phyloP scores from a whole-genome alignment of 139 green algal genomes.

The Chlamydomonas schloesseri region DNA sequence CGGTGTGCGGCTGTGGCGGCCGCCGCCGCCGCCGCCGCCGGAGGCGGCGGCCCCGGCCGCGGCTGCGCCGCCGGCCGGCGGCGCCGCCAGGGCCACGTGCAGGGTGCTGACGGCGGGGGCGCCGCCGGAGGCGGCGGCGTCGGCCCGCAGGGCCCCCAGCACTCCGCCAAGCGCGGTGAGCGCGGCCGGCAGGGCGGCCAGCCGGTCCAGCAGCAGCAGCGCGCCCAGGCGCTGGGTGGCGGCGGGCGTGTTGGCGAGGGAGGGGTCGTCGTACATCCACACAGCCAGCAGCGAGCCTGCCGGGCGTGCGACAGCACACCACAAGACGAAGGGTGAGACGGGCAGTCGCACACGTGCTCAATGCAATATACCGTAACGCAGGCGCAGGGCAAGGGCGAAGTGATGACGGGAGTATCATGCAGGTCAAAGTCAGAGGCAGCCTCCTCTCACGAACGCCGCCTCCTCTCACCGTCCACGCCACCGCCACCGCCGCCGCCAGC shows the following conservation, averaged over 20 bases:
- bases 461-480: too few species aligned
- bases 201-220: slow-evolving; percentile 36
- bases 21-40: not conserved
- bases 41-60: not conserved
- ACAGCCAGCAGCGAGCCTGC: slow-evolving; percentile 48
- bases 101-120: slow-evolving; percentile 12
- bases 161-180: slow-evolving; percentile 2
- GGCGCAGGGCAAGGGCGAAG: too few species aligned
- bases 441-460: too few species aligned
- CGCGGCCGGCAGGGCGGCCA: not conserved
- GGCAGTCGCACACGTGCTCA: too few species aligned
- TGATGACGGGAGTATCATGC: too few species aligned
- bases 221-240: slow-evolving; percentile 30
- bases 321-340: too few species aligned
- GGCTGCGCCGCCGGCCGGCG: not conserved
- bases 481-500: too few species aligned
- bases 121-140: slow-evolving; percentile 6
- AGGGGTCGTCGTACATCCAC: slow-evolving; percentile 62
- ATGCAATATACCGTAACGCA: too few species aligned
- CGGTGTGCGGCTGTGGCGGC: slow-evolving; percentile 24
- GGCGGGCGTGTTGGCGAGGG: slow-evolving; percentile 32
- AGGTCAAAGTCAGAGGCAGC: too few species aligned
- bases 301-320: too few species aligned
- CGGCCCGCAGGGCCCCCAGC: not conserved
- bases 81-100: not conserved